Base-by-base conservation (phyloP, 306 rosid genomes). In the Acacia melanoxylon region DNA sequence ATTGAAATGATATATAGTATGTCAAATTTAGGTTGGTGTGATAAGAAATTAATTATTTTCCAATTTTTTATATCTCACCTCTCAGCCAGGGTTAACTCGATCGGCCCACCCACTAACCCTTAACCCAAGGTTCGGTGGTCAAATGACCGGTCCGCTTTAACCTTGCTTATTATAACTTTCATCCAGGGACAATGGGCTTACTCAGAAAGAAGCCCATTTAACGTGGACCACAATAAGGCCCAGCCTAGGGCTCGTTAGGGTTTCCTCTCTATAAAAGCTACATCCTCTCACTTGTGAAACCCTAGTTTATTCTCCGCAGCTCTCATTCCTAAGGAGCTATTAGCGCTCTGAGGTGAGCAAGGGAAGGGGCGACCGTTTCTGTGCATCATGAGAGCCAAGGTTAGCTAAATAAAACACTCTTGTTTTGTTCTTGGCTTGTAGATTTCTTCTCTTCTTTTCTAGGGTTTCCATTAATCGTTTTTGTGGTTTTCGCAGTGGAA, bases 361-460 rank as follows among this genome's bases (percentile, higher is more conserved):
- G 35, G 49, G 44, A n/a, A 31, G 13, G 12, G 20, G 0, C n/a
- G 8, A 16, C 35, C 13, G n/a, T 59, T 10, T 15, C 29, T 44
- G 25, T 61, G 74, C 83, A 76, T 78, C 87, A 91, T 93, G 97
- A 91, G 97, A 72, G 97, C 97, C 10, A 93, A 91, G 97, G 97
- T 91, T 54, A 42, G 17, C 15, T 25, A 14, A 6, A 29, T 20
- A 15, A 4, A 27, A 8, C 6, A 12, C 10, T 11, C 6, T 9
- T 16, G 10, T 58, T 40, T 1, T 70, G 9, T 71, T 12, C 5
- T 56, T n/a, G 11, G 62, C 27, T 10, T n/a, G 62, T 20, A 20
- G 62, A 6, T 20, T 56, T 69, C 25, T 41, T 42, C 3, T 1
- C 0, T 20, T 11, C 67, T 12, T 59, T 31, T 2, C 24, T 1